Base-by-base conservation (phyloP, 257 asterid species). In the Nyctanthes arbortristis region DNA sequence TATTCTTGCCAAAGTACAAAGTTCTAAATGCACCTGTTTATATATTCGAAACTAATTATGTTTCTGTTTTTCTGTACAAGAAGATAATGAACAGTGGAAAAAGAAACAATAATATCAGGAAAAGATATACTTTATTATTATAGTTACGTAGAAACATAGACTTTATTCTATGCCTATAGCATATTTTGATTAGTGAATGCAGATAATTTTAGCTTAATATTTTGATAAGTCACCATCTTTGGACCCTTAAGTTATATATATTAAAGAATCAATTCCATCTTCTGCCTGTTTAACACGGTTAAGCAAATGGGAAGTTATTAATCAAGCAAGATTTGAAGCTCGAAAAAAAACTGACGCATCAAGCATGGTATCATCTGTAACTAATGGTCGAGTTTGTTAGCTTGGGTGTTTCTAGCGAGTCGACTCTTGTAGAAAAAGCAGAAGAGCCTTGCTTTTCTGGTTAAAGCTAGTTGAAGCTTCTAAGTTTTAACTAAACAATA, bases 171-270 rank as follows among this genome's bases (percentile, higher is more conserved):
- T 73, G 54, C 71, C 70, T 47, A 28, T 25, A 22, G 72, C 20
- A 71, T 66, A 65, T 67, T 64, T 79, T 75, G 86, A n/a, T n/a
- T n/a, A n/a, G 59, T 69, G 67, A 56, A 20, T 35, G 59, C 35
- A 60, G 65, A 75, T 67, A 61, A 54, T 77, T 63, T 60, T 39
- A 61, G 73, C 78, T 59, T 79, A 57, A 43, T 65, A 66, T 80
- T 77, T 71, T 89, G 68, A 81, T 75, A 82, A 81, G 85, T 58
- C 79, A 70, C 62, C 74, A 28, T 70, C 73, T 71, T 71, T 61
- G 69, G 73, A 60, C 81, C 37, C 85, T 31, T 59, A 84, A n/a
- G n/a, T n/a, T n/a, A n/a, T n/a, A n/a, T n/a, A n/a, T n/a, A n/a
- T n/a, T n/a, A 71, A 68, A 75, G 74, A 80, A 73, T 75, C 68